Percentiles rank a stretch among this genome's conserved stretches.
These are phyloP conservation scores for Jaapia argillacea DNA, from an alignment of 768 basidiomycete genomes.

Conservation along the genomic window DNA sequence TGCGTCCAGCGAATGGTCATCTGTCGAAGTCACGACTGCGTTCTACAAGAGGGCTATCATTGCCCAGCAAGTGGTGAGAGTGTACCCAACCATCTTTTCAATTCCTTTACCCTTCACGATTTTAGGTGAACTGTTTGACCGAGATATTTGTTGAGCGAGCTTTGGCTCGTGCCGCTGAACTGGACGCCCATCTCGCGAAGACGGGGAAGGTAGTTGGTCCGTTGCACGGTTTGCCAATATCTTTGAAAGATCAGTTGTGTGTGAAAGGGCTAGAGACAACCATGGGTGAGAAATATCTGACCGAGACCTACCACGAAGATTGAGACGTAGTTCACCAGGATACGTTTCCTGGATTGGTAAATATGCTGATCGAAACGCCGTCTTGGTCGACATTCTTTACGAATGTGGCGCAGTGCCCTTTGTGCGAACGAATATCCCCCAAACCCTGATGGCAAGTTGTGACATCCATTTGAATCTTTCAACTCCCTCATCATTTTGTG, in stretches of 20 bases:
- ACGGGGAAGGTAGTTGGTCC: conserved; percentile 65
- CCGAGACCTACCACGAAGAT: too few relatives aligned
- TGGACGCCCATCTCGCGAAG: conserved; percentile 50
- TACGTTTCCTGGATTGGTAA: conserved; percentile 68
- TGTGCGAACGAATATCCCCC: conserved; percentile 66
- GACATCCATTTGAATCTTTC: neutral
- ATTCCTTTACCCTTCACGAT: neutral
- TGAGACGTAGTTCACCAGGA: too few relatives aligned
- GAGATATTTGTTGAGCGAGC: conserved; percentile 74
- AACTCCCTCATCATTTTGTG: neutral
- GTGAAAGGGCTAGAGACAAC: conserved; percentile 63
- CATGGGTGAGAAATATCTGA: conserved; percentile 24
- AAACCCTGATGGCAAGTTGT: conserved; percentile 55
- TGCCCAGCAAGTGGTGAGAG: conserved; percentile 66
- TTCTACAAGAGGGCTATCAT: conserved; percentile 73
- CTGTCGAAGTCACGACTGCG: conserved; percentile 54
- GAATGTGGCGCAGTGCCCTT: conserved; percentile 62
- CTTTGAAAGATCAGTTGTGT: conserved; percentile 64
- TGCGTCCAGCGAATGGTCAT: conserved; percentile 39
- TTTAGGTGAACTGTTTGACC: conserved; percentile 53
- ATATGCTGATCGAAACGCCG: conserved; percentile 45
- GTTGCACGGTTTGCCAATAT: conserved; percentile 67
- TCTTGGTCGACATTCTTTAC: conserved; percentile 54
- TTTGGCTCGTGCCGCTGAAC: conserved; percentile 46
- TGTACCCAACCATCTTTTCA: too few relatives aligned